phyloP scores from a whole-genome alignment of 2,329 filamentous ascomycete genomes.

The Phyllosticta paracitricarpa region DNA sequence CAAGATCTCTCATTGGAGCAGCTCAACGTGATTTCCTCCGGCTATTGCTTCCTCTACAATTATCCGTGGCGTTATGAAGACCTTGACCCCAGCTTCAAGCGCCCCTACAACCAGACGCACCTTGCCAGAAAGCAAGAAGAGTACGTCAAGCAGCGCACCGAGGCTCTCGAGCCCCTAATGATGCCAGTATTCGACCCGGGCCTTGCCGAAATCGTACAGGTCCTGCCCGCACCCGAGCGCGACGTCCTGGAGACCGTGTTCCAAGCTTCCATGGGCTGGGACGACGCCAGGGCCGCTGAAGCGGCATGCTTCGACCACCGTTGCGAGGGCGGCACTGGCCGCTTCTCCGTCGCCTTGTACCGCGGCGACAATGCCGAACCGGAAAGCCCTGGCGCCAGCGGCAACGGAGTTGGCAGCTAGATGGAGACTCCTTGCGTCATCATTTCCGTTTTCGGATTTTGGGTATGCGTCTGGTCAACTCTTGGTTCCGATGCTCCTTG shows the following conservation, averaged over 20 bases:
- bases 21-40: conserved; percentile 51
- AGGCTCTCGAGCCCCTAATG: conserved; percentile 26
- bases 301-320: conserved; percentile 34
- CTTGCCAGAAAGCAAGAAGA: conserved; percentile 16
- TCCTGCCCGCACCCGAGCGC: conserved; percentile 24
- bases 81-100: conserved; percentile 19
- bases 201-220: conserved; percentile 31
- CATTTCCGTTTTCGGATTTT: no score
- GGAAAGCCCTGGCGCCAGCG: no score
- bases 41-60: conserved; percentile 33
- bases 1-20: conserved; percentile 23
- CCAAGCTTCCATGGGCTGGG: conserved; percentile 23
- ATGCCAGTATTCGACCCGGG: conserved; percentile 25
- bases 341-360: conserved; percentile 24
- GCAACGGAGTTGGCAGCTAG: no score
- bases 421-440: no score
- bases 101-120: conserved; percentile 11
- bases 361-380: no score
- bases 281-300: conserved; percentile 21
- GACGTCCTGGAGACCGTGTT: conserved; percentile 24
- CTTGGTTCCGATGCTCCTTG: no score
- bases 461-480: no score
- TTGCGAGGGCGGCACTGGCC: conserved; percentile 30
- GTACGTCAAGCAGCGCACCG: conserved; percentile 14
- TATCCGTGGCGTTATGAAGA: conserved; percentile 23